Evolutionary conservation across 768 basidiomycete genomes (phyloP), one percentile per base, ranked within the genome.

Genomic region (Lepiota brunneoincarnata): DNA sequence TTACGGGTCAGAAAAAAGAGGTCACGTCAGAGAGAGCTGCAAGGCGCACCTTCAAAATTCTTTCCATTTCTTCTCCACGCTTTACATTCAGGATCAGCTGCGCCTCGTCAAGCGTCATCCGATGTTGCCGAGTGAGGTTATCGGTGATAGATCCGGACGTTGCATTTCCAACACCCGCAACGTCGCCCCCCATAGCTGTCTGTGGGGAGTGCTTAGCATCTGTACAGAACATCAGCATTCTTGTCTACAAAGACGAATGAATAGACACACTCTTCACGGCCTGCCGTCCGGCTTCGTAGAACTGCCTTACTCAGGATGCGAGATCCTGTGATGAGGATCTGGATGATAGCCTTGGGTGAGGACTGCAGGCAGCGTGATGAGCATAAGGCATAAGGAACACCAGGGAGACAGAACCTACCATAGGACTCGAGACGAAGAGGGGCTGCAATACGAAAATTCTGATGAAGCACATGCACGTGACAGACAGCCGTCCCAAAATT

Each of bases 71-170:
- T 20, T 91, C 88, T 18, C 79, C 88, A 35, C 82, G 81, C 69
- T 93, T 95, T 18, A 82, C 73, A 68, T 99, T 98, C 58, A 99
- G 73, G 64, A 99, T 93, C 55, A 97, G 74, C 63, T 87, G 87
- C 17, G 96, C 97, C 73, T 99, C 97, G 61, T 98, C 95, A 61
- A 96, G 63, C 6, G 93, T 93, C 94, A 99, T 95, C 47, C 87
- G 84, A 63, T 93, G 85, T 59, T 90, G 83, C 59, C 87, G 82
- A 49, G 91, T 93, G 36, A 97, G 73, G 63, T 81, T 83, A 77
- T 94, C 92, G 10, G 89, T 90, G 6, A 76, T 59, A 21, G 89
- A 90, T n/a, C 79, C 80, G 12, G 89, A 85, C 11, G 75, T 89
- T 15, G 91, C 89, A 46, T 87, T 74, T 37, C 85, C 82, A 15